Evolutionary conservation across 2,329 filamentous ascomycete genomes (phyloP).

Genomic region (Aspergillus costaricaensis): DNA sequence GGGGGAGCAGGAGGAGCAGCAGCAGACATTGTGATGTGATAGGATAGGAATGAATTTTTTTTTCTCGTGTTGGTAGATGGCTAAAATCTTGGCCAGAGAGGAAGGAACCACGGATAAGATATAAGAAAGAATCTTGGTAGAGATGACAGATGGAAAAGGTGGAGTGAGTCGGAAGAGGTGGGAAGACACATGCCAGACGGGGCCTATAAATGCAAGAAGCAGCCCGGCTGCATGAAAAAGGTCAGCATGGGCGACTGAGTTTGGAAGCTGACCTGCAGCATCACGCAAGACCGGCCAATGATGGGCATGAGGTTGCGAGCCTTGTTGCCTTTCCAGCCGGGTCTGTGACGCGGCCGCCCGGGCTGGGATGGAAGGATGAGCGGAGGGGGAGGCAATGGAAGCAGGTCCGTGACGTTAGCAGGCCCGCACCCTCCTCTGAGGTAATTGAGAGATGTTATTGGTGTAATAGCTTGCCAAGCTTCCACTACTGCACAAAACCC

Average conservation of each 20-base stretch:
- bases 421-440: not conserved
- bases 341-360: conserved; percentile 21
- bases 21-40: not conserved
- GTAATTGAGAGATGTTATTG: conserved; percentile 7
- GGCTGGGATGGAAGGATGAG: not conserved
- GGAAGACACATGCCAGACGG: not conserved
- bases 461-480: conserved; percentile 18
- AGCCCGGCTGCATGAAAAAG: not conserved
- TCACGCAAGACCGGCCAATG: conserved; percentile 17
- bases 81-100: not conserved
- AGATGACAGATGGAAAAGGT: no score
- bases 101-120: not conserved
- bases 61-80: not conserved
- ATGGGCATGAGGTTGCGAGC: not conserved
- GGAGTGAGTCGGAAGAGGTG: no score
- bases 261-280: not conserved
- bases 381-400: no score
- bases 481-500: conserved; percentile 21
- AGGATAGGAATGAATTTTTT: not conserved
- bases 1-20: conserved; percentile 4
- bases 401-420: conserved; percentile 6
- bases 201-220: not conserved
- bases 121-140: not conserved
- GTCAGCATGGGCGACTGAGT: not conserved
- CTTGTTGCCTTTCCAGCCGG: not conserved